Conservation (phyloP, 148 eudicot species). For the Beta vulgaris region DNA sequence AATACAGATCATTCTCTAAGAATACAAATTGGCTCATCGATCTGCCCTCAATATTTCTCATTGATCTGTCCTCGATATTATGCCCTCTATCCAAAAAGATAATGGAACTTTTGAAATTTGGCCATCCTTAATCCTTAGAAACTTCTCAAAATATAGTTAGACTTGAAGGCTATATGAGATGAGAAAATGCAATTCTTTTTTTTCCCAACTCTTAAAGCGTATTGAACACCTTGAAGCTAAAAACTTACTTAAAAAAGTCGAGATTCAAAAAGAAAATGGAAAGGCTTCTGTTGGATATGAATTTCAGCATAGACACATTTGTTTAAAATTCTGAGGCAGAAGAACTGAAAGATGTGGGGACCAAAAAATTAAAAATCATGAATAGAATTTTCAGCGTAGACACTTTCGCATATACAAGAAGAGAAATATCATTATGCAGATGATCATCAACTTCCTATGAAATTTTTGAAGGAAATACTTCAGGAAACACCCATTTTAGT, state of each 20-base stretch:
- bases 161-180: not conserved
- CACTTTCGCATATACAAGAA: no score
- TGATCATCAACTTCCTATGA: not conserved
- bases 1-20: not conserved
- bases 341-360: no score
- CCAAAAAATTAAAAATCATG: no score
- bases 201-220: not conserved
- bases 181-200: not conserved
- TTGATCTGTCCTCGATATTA: no score
- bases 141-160: no score
- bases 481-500: not conserved
- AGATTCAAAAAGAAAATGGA: not conserved
- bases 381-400: no score
- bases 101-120: no score
- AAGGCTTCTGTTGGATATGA: not conserved
- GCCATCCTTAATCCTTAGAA: no score
- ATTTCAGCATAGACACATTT: not conserved
- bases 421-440: not conserved
- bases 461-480: not conserved
- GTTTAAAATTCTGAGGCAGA: no score
- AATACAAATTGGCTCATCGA: not conserved
- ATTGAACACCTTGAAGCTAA: not conserved
- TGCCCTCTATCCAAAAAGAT: no score
- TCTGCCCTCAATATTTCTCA: not conserved
- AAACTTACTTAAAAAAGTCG: not conserved